phyloP scores from a whole-genome alignment of 805 yeast species.

The Ogataea salicorniae region DNA sequence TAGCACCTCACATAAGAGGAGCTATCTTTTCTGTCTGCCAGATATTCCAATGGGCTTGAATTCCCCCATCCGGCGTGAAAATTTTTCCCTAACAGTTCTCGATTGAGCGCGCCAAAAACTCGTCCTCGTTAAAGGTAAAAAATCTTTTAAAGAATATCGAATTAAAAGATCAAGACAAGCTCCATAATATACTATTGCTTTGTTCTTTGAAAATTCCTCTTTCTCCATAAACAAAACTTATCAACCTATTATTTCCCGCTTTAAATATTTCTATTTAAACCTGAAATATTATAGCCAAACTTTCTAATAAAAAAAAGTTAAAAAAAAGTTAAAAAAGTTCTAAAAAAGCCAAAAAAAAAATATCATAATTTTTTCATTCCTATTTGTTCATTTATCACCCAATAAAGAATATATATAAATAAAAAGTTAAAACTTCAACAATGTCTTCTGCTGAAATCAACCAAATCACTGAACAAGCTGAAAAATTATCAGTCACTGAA shows the following conservation, averaged over 20 bases:
- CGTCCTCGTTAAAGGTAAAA: too few relatives aligned
- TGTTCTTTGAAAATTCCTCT: neutral
- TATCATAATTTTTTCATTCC: slow-evolving; percentile 10
- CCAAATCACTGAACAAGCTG: slow-evolving; percentile 31
- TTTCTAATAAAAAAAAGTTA: slow-evolving; percentile 11
- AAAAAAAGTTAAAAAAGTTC: slow-evolving; percentile 16
- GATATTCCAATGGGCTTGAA: too few relatives aligned
- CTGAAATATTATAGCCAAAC: neutral
- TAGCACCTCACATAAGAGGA: too few relatives aligned
- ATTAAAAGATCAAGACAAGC: too few relatives aligned
- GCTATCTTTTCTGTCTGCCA: too few relatives aligned
- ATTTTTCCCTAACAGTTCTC: too few relatives aligned
- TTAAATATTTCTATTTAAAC: neutral
- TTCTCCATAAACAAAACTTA: neutral
- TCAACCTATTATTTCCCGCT: neutral
- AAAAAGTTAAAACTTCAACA: slow-evolving; percentile 10
- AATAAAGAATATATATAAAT: slow-evolving; percentile 10
- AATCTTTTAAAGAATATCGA: too few relatives aligned
- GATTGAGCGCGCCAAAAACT: too few relatives aligned
- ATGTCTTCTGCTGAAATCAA: slow-evolving; percentile 33
- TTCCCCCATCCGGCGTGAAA: too few relatives aligned
- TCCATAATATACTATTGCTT: too few relatives aligned
- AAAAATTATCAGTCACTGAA: slow-evolving; percentile 30
- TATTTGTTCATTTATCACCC: slow-evolving; percentile 1
- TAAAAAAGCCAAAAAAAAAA: slow-evolving; percentile 19